These are phyloP conservation scores for Teunomyces atbi DNA, from an alignment of 805 yeast genomes.

Conservation along the genomic window DNA sequence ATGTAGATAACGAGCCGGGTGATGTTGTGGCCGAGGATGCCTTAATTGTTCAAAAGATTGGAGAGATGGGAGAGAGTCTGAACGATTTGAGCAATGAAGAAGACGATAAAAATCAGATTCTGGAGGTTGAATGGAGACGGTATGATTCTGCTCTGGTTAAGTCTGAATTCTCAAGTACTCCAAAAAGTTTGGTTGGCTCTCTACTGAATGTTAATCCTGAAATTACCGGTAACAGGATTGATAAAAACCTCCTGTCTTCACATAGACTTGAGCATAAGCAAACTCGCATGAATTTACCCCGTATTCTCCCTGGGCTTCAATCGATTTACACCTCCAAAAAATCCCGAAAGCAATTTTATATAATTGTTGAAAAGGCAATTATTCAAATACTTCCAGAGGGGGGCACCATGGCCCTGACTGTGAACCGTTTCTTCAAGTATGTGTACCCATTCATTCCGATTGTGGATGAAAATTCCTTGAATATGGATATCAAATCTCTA, in stretches of 20 bases:
- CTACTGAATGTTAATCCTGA: not conserved
- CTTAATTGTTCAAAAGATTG: constrained; percentile 18
- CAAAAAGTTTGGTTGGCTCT: not conserved
- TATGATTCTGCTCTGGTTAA: not conserved
- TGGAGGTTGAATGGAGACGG: not conserved
- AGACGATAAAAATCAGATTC: constrained; percentile 7
- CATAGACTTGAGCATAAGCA: not conserved
- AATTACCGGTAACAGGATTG: not conserved
- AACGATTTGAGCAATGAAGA: constrained; percentile 6
- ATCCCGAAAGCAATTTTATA: constrained; percentile 23
- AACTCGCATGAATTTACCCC: not conserved
- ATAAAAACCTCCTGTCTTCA: not conserved
- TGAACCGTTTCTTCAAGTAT: constrained; percentile 34
- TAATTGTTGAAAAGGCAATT: constrained; percentile 26
- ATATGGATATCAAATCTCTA: constrained; percentile 23
- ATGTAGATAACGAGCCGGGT: constrained; percentile 14
- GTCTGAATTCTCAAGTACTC: constrained; percentile 1
- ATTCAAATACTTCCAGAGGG: constrained; percentile 30
- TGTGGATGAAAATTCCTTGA: constrained; percentile 28
- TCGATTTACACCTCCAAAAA: constrained; percentile 9
- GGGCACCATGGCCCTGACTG: constrained; percentile 22
- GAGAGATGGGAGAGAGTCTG: constrained; percentile 12
- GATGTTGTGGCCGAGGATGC: constrained; percentile 26
- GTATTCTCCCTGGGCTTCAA: constrained; percentile 5
- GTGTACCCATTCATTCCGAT: constrained; percentile 41